Evolutionary conservation across 1,284 basidiomycete species (phyloP).

Genomic region (Ganoderma sinense): DNA sequence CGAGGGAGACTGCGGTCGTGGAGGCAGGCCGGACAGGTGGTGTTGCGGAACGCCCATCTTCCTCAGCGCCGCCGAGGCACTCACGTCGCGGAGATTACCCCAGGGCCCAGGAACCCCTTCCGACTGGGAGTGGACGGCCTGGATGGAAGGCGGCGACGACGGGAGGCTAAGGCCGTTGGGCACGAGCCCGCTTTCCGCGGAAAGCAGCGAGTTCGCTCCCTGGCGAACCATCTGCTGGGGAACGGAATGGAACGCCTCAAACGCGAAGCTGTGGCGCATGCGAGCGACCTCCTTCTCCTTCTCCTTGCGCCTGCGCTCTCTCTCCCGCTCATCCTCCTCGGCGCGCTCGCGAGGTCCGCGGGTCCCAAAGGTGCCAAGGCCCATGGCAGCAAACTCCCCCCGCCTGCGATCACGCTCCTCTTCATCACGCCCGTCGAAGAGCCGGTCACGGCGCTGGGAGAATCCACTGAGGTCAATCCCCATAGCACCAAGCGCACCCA

Average conservation of each 20-base stretch:
- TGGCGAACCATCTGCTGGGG: slow-evolving; percentile 50
- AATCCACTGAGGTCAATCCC: slow-evolving; percentile 48
- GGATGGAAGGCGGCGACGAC: slow-evolving; percentile 29
- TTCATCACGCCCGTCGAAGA: slow-evolving; percentile 48
- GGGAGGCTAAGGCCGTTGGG: slow-evolving; percentile 25
- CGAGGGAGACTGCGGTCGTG: slow-evolving; percentile 36
- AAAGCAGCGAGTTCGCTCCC: slow-evolving; percentile 44
- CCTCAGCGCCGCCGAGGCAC: slow-evolving; percentile 37
- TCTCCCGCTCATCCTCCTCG: slow-evolving; percentile 71
- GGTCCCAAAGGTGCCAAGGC: slow-evolving; percentile 46
- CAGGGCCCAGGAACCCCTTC: slow-evolving; percentile 35
- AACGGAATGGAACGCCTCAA: slow-evolving; percentile 80
- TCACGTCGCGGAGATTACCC: slow-evolving; percentile 39
- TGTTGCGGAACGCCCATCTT: slow-evolving; percentile 40
- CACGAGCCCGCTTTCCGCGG: slow-evolving; percentile 40
- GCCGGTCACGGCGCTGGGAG: slow-evolving; percentile 40
- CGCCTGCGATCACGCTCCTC: slow-evolving; percentile 47
- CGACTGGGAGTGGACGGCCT: slow-evolving; percentile 29
- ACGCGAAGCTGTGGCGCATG: slow-evolving; percentile 57
- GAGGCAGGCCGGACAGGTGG: slow-evolving; percentile 33
- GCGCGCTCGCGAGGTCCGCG: slow-evolving; percentile 67
- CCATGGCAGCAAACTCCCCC: slow-evolving; percentile 46
- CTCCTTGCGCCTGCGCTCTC: slow-evolving; percentile 58
- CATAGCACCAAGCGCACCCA: slow-evolving; percentile 56
- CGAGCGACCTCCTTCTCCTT: slow-evolving; percentile 50